Conservation (phyloP, 1,284 basidiomycete species). For the Ganoderma sp. region DNA sequence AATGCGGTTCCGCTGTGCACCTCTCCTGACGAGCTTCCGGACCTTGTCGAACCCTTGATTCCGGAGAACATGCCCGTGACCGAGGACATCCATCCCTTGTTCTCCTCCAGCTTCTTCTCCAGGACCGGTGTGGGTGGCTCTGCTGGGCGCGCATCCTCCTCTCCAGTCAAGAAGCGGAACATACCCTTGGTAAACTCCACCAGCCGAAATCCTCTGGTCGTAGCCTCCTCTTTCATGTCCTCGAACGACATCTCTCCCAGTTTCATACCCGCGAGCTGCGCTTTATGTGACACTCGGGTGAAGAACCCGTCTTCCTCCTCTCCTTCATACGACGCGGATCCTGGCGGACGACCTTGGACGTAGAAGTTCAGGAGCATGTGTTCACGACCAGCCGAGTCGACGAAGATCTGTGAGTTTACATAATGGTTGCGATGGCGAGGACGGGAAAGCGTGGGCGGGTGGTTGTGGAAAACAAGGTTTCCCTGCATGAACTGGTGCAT, state of each 20-base stretch:
- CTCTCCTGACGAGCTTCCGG: conserved; percentile 40
- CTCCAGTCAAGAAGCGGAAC: conserved; percentile 75
- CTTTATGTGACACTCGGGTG: conserved; percentile 42
- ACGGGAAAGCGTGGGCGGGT: conserved; percentile 69
- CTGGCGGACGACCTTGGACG: conserved; percentile 59
- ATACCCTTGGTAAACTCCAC: conserved; percentile 57
- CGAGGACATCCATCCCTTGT: conserved; percentile 54
- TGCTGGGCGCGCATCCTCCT: conserved; percentile 47
- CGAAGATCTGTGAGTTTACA: conserved; percentile 73
- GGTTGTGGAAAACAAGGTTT: conserved; percentile 77
- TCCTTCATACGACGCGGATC: conserved; percentile 34
- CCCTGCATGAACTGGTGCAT: conserved; percentile 68
- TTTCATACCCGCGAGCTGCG: conserved; percentile 45
- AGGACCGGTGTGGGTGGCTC: conserved; percentile 41
- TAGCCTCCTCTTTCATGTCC: conserved; percentile 53
- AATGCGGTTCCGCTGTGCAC: conserved; percentile 52
- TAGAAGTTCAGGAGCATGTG: conserved; percentile 85
- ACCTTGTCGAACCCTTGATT: conserved; percentile 53
- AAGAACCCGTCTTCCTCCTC: conserved; percentile 20
- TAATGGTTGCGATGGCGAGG: conserved; percentile 81
- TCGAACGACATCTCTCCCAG: conserved; percentile 60
- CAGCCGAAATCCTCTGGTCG: conserved; percentile 31
- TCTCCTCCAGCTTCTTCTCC: conserved; percentile 42
- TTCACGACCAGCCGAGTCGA: conserved; percentile 73
- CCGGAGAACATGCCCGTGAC: conserved; percentile 74